phyloP scores from a whole-genome alignment of 208 protist genomes.

The Trichomonas vaginalis region DNA sequence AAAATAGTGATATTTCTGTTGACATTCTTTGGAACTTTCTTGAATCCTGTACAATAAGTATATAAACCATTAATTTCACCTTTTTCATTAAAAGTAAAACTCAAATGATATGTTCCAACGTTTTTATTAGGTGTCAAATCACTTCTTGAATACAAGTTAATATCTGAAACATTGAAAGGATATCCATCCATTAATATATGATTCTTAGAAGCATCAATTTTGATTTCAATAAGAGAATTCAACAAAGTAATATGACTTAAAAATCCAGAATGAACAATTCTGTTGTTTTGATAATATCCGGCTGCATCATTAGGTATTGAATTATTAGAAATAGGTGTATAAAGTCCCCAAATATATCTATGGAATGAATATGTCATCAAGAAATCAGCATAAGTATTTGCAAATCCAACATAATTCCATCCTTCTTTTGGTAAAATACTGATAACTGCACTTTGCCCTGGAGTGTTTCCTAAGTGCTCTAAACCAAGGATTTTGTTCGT shows the following conservation, averaged over 20 bases:
- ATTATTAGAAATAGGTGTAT: not conserved
- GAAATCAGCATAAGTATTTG: not conserved
- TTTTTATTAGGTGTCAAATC: not conserved
- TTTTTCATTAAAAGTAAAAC: not conserved
- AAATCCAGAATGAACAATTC: not conserved
- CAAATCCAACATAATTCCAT: not conserved
- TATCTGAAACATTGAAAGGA: not conserved
- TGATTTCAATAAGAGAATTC: not conserved
- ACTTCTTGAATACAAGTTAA: not conserved
- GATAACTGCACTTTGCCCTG: not conserved
- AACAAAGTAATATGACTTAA: not conserved
- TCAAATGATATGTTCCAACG: not conserved
- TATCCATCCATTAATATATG: not conserved
- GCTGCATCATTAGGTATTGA: not conserved
- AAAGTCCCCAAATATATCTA: not conserved
- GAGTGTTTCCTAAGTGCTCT: not conserved
- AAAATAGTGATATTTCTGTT: not conserved
- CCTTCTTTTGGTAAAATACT: not conserved
- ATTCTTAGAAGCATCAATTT: not conserved
- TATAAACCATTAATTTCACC: not conserved
- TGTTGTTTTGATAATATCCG: not conserved
- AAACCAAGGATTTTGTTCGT: not conserved
- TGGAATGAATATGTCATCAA: not conserved
- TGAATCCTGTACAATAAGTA: not conserved
- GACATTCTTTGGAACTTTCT: not conserved